Base-by-base conservation (phyloP, 2,329 filamentous ascomycete species). In the Didymella pomorum region DNA sequence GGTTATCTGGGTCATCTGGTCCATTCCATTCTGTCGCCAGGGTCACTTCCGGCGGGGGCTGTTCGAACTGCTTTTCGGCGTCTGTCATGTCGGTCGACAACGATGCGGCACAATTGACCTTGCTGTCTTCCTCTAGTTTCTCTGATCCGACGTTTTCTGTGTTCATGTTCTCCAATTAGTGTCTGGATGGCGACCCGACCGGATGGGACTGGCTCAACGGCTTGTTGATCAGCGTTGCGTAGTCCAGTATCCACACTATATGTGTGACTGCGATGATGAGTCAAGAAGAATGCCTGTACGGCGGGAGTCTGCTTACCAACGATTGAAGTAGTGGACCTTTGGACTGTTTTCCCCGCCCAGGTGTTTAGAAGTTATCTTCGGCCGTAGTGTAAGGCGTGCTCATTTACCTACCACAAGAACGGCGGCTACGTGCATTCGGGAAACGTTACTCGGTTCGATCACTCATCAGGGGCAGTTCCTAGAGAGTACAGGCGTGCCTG, bases 1-100 rank as follows among this genome's bases (percentile, higher is more conserved):
- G 78, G 37, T 80, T 79, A 2, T 71, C 73, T 8, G 67, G 64
- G 48, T 78, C 75, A 18, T 71, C 53, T 12, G 72, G 71, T 1
- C 74, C 71, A 60, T 73, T 61, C 75, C 74, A 78, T 52, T 76
- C 70, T 26, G 31, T 21, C 1, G 26, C 26, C n/a, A 20, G 7
- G 0, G n/a, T 18, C 23, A 29, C 7, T 29, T 20, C 16, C 20
- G 39, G 26, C 14, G 41, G 9, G 6, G 25, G 28, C 18, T 26
- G 3, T 26, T 29, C 7, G 14, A 12, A 25, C 20, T 50, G 28
- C 26, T 58, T 58, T 45, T 58, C 56, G 3, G 31, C 28, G 26
- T 58, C 56, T 41, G 25, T 42, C 56, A 51, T 50, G 11, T 39
- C 9, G 14, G 47, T 57, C 4, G 50, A 50, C 16, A 50, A 20